phyloP scores from a whole-genome alignment of 106 monocot genomes.

The Alisma plantagoaquatica region DNA sequence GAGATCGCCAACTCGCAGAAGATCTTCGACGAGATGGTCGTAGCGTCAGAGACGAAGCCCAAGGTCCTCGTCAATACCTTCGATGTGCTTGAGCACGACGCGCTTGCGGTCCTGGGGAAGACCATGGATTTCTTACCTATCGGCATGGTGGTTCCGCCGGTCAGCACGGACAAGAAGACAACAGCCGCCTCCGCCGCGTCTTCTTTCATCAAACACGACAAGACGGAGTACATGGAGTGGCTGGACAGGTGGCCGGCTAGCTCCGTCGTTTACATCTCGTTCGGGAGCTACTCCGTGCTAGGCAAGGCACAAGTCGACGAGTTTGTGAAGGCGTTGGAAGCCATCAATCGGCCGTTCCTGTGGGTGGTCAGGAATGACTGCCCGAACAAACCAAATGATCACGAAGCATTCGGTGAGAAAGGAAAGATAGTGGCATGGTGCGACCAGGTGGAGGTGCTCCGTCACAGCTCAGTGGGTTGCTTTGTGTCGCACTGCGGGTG shows the following conservation, averaged over 20 bases:
- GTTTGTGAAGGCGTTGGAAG: constrained; percentile 14
- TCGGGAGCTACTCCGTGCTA: constrained; percentile 36
- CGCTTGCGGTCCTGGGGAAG: background rate
- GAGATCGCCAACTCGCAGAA: background rate
- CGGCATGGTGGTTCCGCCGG: constrained; percentile 8
- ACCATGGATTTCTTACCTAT: constrained; percentile 10
- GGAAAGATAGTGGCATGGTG: constrained; percentile 31
- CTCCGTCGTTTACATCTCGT: constrained; percentile 63
- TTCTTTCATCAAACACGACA: constrained; percentile 6
- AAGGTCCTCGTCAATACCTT: constrained; percentile 31
- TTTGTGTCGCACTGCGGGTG: constrained; percentile 29
- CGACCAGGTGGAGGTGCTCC: constrained; percentile 18
- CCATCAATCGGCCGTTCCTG: constrained; percentile 28
- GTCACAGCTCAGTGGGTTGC: constrained; percentile 17
- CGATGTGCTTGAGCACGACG: constrained; percentile 15
- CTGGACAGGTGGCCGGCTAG: constrained; percentile 19
- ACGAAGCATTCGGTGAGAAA: background rate
- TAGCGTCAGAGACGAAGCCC: background rate
- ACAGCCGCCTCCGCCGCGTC: background rate
- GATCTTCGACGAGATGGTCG: background rate
- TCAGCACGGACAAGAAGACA: background rate
- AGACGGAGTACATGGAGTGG: constrained; percentile 19
- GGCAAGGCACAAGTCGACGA: constrained; percentile 26
- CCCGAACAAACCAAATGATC: constrained; percentile 2
- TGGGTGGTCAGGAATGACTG: constrained; percentile 39